Base-by-base conservation (phyloP, 2,329 filamentous ascomycete species). In the Venturia nashicola region DNA sequence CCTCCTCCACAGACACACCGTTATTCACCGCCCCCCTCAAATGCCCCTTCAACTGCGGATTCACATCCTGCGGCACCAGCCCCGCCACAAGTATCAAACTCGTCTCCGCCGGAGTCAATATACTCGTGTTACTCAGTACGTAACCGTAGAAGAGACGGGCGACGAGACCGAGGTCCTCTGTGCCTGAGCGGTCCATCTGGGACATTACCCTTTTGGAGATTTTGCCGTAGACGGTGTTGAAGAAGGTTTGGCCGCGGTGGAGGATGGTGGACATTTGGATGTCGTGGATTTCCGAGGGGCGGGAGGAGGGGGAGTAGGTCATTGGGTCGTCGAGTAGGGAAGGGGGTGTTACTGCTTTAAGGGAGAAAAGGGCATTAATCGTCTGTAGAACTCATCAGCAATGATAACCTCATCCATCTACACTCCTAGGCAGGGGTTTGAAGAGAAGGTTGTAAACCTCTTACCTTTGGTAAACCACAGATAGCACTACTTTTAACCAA, bases 11-110 rank as follows among this genome's bases (percentile, higher is more conserved):
- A 1, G 76, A 42, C 79, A 80, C 3, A 2, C 80, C 80, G 62
- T 77, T 77, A 66, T 82, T 82, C 34, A 82, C 67, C 1, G 79
- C 78, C 3, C 80, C 80, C 67, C 74, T 76, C 18, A 82, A 73
- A 71, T 83, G 81, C 5, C 80, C 80, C 66, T 82, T 82, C 59
- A 82, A 70, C 67, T 82, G 80, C 6, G 79, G 77, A 65, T 82
- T 82, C 20, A 81, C 80, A 71, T 82, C 79, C 70, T 82, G 79
- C 14, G 80, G 79, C 63, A 83, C 77, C 60, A 83, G 65, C 5
- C 75, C 79, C 3, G 80, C 78, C 51, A 82, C 76, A 61, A 82
- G 70, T n/a, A 80, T 76, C 67, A 78, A 80, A 36, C 79, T 82
- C 3, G 77, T 83, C 68, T 83, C 80, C 14, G 71, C 71, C 3